Base-by-base conservation (phyloP, 73 alveolate species). In the Paramecium caudatum region DNA sequence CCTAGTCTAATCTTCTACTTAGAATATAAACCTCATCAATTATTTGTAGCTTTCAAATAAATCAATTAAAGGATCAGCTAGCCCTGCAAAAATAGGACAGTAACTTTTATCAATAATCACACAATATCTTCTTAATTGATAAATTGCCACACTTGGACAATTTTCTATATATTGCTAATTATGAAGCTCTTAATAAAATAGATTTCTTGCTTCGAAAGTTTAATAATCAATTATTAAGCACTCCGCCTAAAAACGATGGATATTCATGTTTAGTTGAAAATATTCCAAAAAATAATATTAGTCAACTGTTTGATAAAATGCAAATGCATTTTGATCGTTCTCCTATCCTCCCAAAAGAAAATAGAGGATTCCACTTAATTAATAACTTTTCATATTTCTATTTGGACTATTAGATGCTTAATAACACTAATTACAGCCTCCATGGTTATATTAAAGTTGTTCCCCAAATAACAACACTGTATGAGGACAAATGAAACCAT, bases 401-500 rank as follows among this genome's bases (percentile, higher is more conserved):
- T 0, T 5, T 4, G 46, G 46, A 7, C 80, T 27, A 4, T 27
- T 55, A 5, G n/a, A n/a, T n/a, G n/a, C n/a, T 2, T 23, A 25
- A 37, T 27, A 3, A 27, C 0, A 13, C 13, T 27, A 2, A 10
- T 23, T 1, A 27, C 80, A 21, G 12, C 10, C 30, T 0, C 4
- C 80, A 55, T 55, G 8, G 0, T 27, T 55, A 2, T 49, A 49
- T 49, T 49, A 0, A 8, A 49, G 41, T 6, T n/a, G 4, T n/a
- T 8, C 15, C 25, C 4, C 12, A 13, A 49, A 21, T 23, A 27
- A 3, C 10, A 55, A n/a, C n/a, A n/a, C 3, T 27, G 80, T 19
- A 10, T 55, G 80, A 55, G 80, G 80, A 43, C 80, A 16, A 55
- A 55, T 55, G 30, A 55, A 55, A 5, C 7, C 30, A 55, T 55